Conservation (phyloP, 495 filamentous ascomycete species). For the Penicillium tannophilum region DNA sequence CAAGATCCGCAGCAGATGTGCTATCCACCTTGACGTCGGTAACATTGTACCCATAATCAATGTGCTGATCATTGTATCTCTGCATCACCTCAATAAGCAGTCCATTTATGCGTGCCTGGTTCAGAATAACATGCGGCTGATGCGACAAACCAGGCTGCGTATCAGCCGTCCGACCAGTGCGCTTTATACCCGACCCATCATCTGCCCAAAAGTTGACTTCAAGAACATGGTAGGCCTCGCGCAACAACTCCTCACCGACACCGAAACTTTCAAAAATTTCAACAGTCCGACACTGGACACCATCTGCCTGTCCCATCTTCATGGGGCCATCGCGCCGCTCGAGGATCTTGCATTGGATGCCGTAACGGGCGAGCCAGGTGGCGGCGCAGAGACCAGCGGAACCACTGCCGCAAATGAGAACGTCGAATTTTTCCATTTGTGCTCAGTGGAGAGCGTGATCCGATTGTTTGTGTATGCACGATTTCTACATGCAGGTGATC, state of each 20-base stretch:
- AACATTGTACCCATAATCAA: constrained; percentile 66
- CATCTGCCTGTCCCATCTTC: constrained; percentile 75
- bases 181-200: constrained; percentile 46
- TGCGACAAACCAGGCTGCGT: constrained; percentile 66
- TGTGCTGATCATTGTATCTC: constrained; percentile 43
- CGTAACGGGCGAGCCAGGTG: constrained; percentile 64
- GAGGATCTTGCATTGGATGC: constrained; percentile 62
- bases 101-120: constrained; percentile 73
- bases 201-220: constrained; percentile 68
- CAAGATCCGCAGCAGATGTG: constrained; percentile 35
- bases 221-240: constrained; percentile 69
- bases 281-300: constrained; percentile 76
- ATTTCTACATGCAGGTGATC: not conserved
- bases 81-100: constrained; percentile 57
- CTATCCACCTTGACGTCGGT: constrained; percentile 55
- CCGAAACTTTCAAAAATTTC: constrained; percentile 83
- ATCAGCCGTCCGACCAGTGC: constrained; percentile 59
- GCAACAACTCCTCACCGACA: constrained; percentile 67
- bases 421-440: constrained; percentile 41
- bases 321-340: constrained; percentile 64
- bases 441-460: not conserved
- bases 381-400: constrained; percentile 71
- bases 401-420: constrained; percentile 68
- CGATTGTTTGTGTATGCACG: not conserved
- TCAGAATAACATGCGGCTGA: constrained; percentile 73